Conservation (phyloP, 1,284 basidiomycete species). For the Puccinia hordei region DNA sequence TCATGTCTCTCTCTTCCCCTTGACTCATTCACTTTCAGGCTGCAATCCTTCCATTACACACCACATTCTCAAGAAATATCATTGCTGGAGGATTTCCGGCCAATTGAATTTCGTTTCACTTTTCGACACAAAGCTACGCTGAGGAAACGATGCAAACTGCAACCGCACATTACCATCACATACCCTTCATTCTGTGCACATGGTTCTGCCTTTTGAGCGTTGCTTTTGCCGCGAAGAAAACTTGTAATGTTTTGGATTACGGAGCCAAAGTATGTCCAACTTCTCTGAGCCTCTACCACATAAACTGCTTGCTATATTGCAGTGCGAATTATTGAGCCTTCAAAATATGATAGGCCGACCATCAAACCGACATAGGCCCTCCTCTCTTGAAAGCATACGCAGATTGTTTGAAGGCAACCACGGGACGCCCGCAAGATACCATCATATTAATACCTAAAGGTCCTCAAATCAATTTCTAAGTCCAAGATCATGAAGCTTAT, state of each 20-base stretch:
- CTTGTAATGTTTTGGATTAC: constrained; percentile 38
- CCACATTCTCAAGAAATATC: no score
- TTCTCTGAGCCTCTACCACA: background rate
- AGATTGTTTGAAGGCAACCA: constrained; percentile 4
- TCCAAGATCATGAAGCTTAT: background rate
- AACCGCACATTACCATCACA: background rate
- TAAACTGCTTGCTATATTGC: background rate
- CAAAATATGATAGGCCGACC: constrained; percentile 27
- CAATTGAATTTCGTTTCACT: no score
- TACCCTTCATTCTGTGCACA: background rate
- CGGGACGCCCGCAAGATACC: constrained; percentile 26
- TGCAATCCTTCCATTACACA: no score
- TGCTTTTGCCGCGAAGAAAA: background rate
- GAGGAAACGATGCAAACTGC: background rate
- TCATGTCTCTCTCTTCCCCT: no score
- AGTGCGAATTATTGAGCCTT: background rate
- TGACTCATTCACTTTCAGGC: no score
- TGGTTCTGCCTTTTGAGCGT: background rate
- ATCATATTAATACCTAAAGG: constrained; percentile 30
- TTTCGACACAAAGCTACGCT: no score
- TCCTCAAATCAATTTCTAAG: background rate
- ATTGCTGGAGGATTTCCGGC: no score
- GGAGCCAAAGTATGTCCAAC: constrained; percentile 38
- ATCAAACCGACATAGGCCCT: constrained; percentile 41
- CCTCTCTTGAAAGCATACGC: constrained; percentile 35